Evolutionary conservation across 768 basidiomycete species (phyloP), one percentile per base, ranked within the genome.

Genomic region (Podaxis sp.): DNA sequence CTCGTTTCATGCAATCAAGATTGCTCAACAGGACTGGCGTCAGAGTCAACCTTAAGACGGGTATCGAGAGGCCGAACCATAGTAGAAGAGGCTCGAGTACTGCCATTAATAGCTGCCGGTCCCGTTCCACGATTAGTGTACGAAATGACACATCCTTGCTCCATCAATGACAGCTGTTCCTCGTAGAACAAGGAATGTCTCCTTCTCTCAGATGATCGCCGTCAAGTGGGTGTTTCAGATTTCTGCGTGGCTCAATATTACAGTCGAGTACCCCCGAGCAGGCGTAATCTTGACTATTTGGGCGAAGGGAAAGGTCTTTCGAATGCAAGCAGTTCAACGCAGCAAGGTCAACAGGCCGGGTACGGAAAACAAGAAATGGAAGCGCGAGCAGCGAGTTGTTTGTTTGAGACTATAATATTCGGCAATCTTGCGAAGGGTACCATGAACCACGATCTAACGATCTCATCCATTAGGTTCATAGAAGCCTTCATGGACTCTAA

Each of bases 281-380:
- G 54, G 40, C 40, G 40, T 44, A 20, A 15, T 58, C 57, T 59
- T 49, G 56, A 51, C 46, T 50, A 63, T 51, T 50, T 63, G 36
- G 50, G 24, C 48, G 17, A 3, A 41, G 24, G 38, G 33, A n/a
- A 20, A 2, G 44, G 44, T n/a, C 44, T 6, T 46, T 46, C 15
- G 2, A 17, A 55, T 11, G 41, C 78, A 84, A 58, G 90, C 88
- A 24, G 80, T 93, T 24, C 80, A 85, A 66, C 83, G 91, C 48
- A 88, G 92, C 70, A 85, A 84, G 71, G 80, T 78, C 54, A 91
- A 92, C 72, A 89, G 91, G 73, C 76, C 87, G n/a, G 90, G 91
- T 61, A 78, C 91, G 20, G 90, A 92, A 74, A 92, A 91, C 74
- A 93, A 92, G 71, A 79, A 77, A 51, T 92, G 87, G 85, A 93